phyloP scores from a whole-genome alignment of 176 grass and related monocot species.

The Cenchrus purpureus region DNA sequence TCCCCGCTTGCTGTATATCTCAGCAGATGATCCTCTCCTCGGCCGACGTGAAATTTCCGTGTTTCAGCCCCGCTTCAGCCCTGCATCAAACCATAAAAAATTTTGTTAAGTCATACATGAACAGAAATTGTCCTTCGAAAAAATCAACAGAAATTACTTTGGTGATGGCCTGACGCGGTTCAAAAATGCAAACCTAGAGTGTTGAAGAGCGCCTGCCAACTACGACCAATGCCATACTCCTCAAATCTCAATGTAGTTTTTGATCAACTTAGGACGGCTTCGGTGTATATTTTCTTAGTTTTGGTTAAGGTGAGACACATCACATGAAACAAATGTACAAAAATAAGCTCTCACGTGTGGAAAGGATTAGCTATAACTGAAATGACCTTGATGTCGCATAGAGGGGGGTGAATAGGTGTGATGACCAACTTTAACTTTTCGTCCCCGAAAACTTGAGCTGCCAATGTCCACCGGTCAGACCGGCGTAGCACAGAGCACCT shows the following conservation, averaged over 20 bases:
- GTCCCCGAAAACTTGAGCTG: too few relatives aligned
- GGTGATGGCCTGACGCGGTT: not conserved
- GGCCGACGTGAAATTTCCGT: constrained; percentile 42
- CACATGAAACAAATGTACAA: too few relatives aligned
- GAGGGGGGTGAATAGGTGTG: too few relatives aligned
- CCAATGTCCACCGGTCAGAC: too few relatives aligned
- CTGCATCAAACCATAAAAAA: constrained; percentile 35
- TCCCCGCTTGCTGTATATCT: constrained; percentile 50
- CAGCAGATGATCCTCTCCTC: constrained; percentile 57
- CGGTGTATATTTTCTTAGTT: too few relatives aligned
- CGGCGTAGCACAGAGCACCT: too few relatives aligned
- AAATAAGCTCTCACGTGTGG: too few relatives aligned
- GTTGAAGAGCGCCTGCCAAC: constrained; percentile 55
- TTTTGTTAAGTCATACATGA: not conserved
- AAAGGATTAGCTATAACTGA: too few relatives aligned
- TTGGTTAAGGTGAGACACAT: too few relatives aligned
- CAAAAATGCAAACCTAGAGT: constrained; percentile 45
- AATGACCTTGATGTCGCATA: too few relatives aligned
- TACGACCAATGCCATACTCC: constrained; percentile 46
- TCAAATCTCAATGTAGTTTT: constrained; percentile 31
- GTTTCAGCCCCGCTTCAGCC: constrained; percentile 53
- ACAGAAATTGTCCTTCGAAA: too few relatives aligned
- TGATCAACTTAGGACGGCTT: constrained; percentile 14
- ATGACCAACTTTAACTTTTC: too few relatives aligned
- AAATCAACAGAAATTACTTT: not conserved